Evolutionary conservation across 768 basidiomycete genomes (phyloP).

Genomic region (Chiua virens): DNA sequence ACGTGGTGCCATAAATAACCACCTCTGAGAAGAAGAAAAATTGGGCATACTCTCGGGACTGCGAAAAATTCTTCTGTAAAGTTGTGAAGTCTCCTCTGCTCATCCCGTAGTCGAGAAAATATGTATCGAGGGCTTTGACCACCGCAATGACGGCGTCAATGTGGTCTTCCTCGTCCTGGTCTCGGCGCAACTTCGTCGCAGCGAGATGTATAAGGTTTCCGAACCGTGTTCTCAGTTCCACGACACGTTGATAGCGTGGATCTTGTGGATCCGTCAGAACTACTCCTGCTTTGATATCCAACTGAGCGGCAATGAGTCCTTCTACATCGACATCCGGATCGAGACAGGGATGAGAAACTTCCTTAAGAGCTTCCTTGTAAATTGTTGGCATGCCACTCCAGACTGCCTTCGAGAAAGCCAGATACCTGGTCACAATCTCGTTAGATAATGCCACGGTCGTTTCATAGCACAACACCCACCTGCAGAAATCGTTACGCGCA

Average conservation of each 20-base stretch:
- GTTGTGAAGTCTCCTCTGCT: slow-evolving; percentile 56
- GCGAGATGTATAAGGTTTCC: slow-evolving; percentile 69
- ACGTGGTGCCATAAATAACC: slow-evolving; percentile 2
- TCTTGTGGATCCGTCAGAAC: slow-evolving; percentile 72
- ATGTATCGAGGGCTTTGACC: slow-evolving; percentile 72
- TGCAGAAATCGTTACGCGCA: slow-evolving; percentile 81
- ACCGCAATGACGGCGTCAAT: slow-evolving; percentile 82
- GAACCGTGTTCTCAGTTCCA: slow-evolving; percentile 57
- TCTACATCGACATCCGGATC: slow-evolving; percentile 63
- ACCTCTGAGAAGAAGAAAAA: background rate
- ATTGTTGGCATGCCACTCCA: slow-evolving; percentile 79
- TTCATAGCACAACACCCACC: slow-evolving; percentile 42
- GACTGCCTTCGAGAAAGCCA: slow-evolving; percentile 71
- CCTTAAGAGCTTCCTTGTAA: slow-evolving; percentile 55
- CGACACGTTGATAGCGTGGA: slow-evolving; percentile 67
- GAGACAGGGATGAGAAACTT: slow-evolving; percentile 55
- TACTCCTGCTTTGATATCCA: slow-evolving; percentile 75
- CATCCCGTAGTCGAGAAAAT: slow-evolving; percentile 70
- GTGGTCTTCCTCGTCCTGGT: slow-evolving; percentile 72
- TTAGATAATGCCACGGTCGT: slow-evolving; percentile 1
- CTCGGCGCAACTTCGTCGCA: slow-evolving; percentile 59
- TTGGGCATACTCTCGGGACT: slow-evolving; percentile 29
- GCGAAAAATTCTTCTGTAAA: slow-evolving; percentile 49
- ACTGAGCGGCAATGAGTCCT: slow-evolving; percentile 64
- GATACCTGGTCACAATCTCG: slow-evolving; percentile 47